These are phyloP conservation scores for Bipolaris sorokiniana DNA, from an alignment of 2,329 filamentous ascomycete genomes.

Conservation along the genomic window DNA sequence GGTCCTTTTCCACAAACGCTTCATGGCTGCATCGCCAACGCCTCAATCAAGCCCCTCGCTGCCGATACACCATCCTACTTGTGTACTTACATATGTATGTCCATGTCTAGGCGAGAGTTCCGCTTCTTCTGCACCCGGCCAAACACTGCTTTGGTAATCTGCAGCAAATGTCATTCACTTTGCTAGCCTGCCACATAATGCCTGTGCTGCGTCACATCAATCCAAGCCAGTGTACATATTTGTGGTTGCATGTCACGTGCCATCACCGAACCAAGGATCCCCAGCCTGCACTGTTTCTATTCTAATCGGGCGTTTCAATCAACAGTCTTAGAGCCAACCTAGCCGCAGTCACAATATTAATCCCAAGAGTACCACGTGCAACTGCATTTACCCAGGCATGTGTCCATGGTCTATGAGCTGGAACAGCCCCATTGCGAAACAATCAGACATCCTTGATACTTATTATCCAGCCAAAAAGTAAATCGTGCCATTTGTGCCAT, in stretches of 20 bases:
- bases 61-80: background rate
- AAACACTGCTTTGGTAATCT: constrained; percentile 10
- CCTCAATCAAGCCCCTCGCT: background rate
- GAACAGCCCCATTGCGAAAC: too few relatives aligned
- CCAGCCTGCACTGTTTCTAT: background rate
- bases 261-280: background rate
- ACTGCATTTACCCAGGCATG: background rate
- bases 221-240: background rate
- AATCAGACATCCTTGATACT: too few relatives aligned
- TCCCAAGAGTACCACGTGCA: too few relatives aligned
- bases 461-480: background rate
- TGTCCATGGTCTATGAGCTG: too few relatives aligned
- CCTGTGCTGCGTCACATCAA: background rate
- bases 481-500: background rate
- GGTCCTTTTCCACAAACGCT: constrained; percentile 17
- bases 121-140: constrained; percentile 7
- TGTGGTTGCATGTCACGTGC: background rate
- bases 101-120: background rate
- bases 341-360: background rate
- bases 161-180: constrained; percentile 11
- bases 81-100: background rate
- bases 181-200: background rate
- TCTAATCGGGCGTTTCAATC: background rate
- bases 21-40: constrained; percentile 1
- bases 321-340: too few relatives aligned